phyloP scores from a whole-genome alignment of 2,329 filamentous ascomycete species.

The Aspergillus amoenus region DNA sequence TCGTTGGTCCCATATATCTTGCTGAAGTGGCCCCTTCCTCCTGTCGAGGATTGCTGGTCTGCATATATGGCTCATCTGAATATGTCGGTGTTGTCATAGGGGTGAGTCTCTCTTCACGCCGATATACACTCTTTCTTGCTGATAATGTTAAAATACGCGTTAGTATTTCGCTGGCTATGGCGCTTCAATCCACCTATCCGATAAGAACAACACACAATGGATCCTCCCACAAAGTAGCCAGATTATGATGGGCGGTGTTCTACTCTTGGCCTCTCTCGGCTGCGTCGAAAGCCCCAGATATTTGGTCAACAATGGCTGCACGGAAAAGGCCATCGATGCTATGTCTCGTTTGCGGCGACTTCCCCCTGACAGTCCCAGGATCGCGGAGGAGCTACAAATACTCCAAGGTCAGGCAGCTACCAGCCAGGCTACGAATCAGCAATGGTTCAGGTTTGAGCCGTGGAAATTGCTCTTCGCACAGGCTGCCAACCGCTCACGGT shows the following conservation, averaged over 20 bases:
- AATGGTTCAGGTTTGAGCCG: neutral
- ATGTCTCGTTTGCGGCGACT: neutral
- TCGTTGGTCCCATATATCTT: constrained; percentile 86
- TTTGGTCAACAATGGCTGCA: constrained; percentile 61
- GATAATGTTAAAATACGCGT: neutral
- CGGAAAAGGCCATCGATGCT: neutral
- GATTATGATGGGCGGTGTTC: constrained; percentile 68
- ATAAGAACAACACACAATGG: constrained; percentile 44
- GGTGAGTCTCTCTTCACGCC: neutral
- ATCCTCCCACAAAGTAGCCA: constrained; percentile 69
- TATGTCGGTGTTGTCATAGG: neutral
- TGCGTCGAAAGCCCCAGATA: constrained; percentile 66
- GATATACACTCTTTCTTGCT: neutral
- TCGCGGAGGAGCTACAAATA: neutral
- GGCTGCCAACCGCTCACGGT: constrained; percentile 58
- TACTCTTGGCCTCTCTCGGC: constrained; percentile 65
- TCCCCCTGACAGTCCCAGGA: neutral
- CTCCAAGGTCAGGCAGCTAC: neutral
- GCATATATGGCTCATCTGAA: constrained; percentile 16
- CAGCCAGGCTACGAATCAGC: neutral
- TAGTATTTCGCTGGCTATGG: constrained; percentile 43
- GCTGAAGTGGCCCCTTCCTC: constrained; percentile 73
- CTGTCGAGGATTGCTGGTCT: neutral
- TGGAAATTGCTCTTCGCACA: neutral
- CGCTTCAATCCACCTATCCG: constrained; percentile 48